Percentiles rank a stretch among this genome's conserved stretches.
phyloP scores from a whole-genome alignment of 305 asterid species.

The Solanum hybrid region DNA sequence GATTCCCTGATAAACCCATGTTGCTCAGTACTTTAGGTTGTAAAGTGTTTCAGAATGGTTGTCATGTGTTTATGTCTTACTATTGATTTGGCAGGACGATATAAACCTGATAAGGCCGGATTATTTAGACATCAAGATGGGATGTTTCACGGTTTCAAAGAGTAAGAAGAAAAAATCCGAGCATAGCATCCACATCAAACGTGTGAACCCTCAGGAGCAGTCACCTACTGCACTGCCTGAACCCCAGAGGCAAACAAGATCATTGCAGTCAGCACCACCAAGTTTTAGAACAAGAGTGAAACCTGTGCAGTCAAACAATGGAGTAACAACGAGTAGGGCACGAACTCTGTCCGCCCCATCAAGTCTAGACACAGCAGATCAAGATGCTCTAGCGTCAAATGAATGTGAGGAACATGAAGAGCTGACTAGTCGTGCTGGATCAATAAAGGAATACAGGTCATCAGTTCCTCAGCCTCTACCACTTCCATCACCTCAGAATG shows the following conservation, averaged over 20 bases:
- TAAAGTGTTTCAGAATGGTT: neutral
- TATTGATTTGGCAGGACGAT: neutral
- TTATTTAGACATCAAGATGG: constrained; percentile 37
- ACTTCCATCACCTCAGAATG: constrained; percentile 70
- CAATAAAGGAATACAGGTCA: constrained; percentile 52
- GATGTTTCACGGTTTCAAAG: constrained; percentile 75
- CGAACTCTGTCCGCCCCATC: constrained; percentile 86
- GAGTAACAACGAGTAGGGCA: constrained; percentile 34
- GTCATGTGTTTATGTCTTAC: neutral
- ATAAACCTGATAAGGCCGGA: neutral
- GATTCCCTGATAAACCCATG: neutral
- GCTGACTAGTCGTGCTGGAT: constrained; percentile 51
- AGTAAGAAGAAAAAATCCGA: constrained; percentile 63
- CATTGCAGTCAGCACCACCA: constrained; percentile 88
- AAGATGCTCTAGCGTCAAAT: constrained; percentile 40
- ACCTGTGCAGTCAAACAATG: constrained; percentile 24
- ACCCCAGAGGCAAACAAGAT: constrained; percentile 51
- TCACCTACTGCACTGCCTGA: constrained; percentile 74
- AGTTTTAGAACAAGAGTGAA: constrained; percentile 74
- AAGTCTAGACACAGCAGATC: constrained; percentile 68
- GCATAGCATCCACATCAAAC: constrained; percentile 34
- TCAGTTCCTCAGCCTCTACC: constrained; percentile 94
- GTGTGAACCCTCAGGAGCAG: constrained; percentile 53
- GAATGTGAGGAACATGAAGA: constrained; percentile 74
- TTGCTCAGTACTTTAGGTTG: neutral